These are phyloP conservation scores for Eremomyces bilateralis DNA, from an alignment of 495 filamentous ascomycete species.

Conservation along the genomic window DNA sequence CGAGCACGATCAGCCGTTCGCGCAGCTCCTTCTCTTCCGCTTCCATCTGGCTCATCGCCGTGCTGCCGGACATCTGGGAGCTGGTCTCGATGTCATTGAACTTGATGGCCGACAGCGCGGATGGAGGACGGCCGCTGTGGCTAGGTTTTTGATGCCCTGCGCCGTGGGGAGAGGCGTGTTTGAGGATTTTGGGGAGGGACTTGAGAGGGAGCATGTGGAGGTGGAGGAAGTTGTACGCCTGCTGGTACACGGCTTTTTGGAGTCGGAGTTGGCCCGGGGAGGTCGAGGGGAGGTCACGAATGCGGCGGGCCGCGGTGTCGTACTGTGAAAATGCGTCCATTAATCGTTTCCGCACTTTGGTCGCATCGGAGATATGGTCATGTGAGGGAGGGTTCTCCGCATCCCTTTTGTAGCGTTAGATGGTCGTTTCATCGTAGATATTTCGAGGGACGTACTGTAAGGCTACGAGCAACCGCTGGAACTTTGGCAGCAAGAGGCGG, in stretches of 20 bases:
- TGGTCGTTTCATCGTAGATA: conserved; percentile 13
- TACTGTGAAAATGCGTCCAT: conserved; percentile 85
- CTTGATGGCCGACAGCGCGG: conserved; percentile 36
- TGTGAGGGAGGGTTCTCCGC: conserved; percentile 50
- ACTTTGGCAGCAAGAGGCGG: conserved; percentile 58
- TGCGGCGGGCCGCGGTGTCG: conserved; percentile 59
- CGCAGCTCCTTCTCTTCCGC: conserved; percentile 70
- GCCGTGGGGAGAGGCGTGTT: conserved; percentile 33
- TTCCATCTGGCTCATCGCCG: conserved; percentile 44
- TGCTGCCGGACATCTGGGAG: conserved; percentile 12
- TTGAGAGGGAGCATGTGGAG: conserved; percentile 86
- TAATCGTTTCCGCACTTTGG: conserved; percentile 73
- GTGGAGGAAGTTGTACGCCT: conserved; percentile 68
- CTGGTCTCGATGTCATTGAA: conserved; percentile 36
- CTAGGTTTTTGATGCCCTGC: conserved; percentile 4
- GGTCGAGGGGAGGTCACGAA: conserved; percentile 53
- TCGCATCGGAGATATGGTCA: conserved; percentile 63
- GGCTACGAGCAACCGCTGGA: conserved; percentile 54
- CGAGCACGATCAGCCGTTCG: conserved; percentile 70
- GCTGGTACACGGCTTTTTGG: conserved; percentile 67
- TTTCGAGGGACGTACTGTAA: conserved; percentile 29
- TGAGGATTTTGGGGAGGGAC: conserved; percentile 60
- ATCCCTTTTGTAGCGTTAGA: conserved; percentile 24
- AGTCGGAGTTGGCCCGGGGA: conserved; percentile 54
- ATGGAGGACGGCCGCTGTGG: conserved; percentile 22